A percentile compares a stretch with the other conserved stretches of the same genome.
Conservation (phyloP, 75 land plant species). For the Cryptomeria japonica region DNA sequence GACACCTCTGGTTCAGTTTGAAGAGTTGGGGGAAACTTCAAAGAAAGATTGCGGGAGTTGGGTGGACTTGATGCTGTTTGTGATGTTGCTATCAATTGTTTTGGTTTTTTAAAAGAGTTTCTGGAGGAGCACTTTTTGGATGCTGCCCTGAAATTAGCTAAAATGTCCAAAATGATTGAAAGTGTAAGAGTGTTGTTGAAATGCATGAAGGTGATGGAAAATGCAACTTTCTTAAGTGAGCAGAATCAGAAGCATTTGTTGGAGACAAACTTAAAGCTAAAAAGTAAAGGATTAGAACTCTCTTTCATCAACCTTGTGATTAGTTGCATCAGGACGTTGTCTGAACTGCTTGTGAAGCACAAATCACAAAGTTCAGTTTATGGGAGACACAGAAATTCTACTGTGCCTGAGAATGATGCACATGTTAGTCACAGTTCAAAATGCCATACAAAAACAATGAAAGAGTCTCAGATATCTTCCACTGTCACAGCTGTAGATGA, state of each 20-base stretch:
- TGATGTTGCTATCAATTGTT: conserved; percentile 66
- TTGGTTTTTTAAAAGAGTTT: conserved; percentile 49
- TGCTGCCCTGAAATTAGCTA: conserved; percentile 1
- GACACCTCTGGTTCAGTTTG: conserved; percentile 76
- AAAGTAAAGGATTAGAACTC: conserved; percentile 17
- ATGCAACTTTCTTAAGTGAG: conserved; percentile 95
- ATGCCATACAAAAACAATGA: neutral
- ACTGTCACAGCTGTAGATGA: neutral
- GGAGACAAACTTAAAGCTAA: conserved; percentile 51
- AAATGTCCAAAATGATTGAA: neutral
- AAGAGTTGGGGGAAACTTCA: conserved; percentile 82
- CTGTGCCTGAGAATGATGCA: neutral
- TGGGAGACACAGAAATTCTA: neutral
- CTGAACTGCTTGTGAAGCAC: conserved; percentile 38
- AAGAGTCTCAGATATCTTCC: neutral
- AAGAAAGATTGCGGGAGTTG: conserved; percentile 88
- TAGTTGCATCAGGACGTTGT: conserved; percentile 62
- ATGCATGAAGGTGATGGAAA: conserved; percentile 97
- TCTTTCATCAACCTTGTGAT: conserved; percentile 65
- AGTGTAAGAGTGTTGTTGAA: conserved; percentile 70
- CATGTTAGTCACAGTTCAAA: no score
- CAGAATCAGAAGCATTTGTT: conserved; percentile 93
- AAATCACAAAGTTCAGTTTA: conserved; percentile 1
- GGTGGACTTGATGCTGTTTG: conserved; percentile 92
- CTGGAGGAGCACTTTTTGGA: conserved; percentile 19